Conservation (phyloP, 495 filamentous ascomycete genomes). For the Hypoxylon intermedium region DNA sequence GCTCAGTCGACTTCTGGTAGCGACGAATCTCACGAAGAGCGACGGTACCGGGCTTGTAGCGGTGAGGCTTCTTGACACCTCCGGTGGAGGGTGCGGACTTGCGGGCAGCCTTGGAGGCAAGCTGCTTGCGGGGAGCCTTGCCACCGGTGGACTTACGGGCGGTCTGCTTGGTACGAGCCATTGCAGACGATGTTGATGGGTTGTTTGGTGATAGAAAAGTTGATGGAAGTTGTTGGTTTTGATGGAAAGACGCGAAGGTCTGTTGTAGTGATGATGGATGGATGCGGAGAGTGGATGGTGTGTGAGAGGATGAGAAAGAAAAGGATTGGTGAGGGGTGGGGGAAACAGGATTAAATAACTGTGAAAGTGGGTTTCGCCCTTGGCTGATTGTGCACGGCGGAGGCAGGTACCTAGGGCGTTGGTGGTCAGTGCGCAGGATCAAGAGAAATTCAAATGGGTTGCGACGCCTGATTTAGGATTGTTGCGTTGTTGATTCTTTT, state of each 20-base stretch:
- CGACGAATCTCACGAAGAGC: conserved; percentile 99
- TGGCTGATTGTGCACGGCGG: conserved; percentile 53
- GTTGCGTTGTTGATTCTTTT: conserved; percentile 40
- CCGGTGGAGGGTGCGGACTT: conserved; percentile 65
- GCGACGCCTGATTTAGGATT: conserved; percentile 5
- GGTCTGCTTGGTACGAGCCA: conserved; percentile 99
- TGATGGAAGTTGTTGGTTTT: conserved; percentile 50
- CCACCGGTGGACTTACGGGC: conserved; percentile 99
- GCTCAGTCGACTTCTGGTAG: conserved; percentile 99
- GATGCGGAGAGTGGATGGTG: conserved; percentile 40
- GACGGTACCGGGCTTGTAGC: conserved; percentile 99
- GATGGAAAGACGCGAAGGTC: too few species aligned
- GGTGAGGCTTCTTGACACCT: conserved; percentile 99
- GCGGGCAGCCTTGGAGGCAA: conserved; percentile 64
- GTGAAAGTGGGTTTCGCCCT: conserved; percentile 32
- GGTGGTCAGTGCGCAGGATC: conserved; percentile 33
- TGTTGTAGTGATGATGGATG: conserved; percentile 42
- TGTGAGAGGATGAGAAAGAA: conserved; percentile 57
- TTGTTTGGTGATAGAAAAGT: conserved; percentile 54
- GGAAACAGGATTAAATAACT: conserved; percentile 57
- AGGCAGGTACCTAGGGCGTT: neutral
- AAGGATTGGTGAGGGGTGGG: conserved; percentile 51
- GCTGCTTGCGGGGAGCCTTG: conserved; percentile 99
- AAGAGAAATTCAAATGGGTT: conserved; percentile 19
- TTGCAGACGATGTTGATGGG: conserved; percentile 61